Conservation (phyloP, 1,284 basidiomycete genomes). For the Papiliotrema laurentii region DNA sequence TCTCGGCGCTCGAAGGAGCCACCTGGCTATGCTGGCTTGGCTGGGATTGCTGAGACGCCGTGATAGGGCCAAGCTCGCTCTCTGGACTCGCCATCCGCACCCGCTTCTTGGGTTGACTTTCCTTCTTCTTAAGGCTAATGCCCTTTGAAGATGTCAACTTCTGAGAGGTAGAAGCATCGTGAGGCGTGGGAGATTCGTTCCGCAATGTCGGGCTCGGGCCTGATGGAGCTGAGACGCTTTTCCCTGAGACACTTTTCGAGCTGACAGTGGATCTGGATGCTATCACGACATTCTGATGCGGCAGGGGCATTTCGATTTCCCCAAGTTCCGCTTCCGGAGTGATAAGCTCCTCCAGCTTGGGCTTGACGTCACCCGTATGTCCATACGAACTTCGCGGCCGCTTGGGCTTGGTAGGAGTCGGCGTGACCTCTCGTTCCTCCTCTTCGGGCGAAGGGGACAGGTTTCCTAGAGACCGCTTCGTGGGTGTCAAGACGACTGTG, state of each 20-base stretch:
- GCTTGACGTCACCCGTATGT: constrained; percentile 9
- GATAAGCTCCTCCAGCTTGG: constrained; percentile 14
- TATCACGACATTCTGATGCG: constrained; percentile 4
- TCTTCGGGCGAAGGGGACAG: constrained; percentile 12
- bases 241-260: background rate
- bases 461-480: constrained; percentile 17
- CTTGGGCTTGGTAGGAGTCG: constrained; percentile 2
- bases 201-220: constrained; percentile 20
- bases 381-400: background rate
- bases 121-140: background rate
- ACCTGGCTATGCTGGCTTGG: background rate
- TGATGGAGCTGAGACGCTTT: background rate
- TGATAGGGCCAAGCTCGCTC: constrained; percentile 10
- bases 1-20: constrained; percentile 6
- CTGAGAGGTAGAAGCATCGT: background rate
- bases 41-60: constrained; percentile 5
- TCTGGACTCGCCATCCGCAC: constrained; percentile 20
- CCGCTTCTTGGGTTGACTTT: constrained; percentile 14
- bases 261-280: background rate
- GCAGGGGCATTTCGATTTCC: constrained; percentile 2
- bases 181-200: constrained; percentile 6
- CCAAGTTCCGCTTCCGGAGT: background rate
- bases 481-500: constrained; percentile 26
- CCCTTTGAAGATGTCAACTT: background rate
- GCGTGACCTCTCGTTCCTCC: constrained; percentile 13